Base-by-base conservation (phyloP, 176 grass and related monocot genomes). In the Bothriochloa decipiens region DNA sequence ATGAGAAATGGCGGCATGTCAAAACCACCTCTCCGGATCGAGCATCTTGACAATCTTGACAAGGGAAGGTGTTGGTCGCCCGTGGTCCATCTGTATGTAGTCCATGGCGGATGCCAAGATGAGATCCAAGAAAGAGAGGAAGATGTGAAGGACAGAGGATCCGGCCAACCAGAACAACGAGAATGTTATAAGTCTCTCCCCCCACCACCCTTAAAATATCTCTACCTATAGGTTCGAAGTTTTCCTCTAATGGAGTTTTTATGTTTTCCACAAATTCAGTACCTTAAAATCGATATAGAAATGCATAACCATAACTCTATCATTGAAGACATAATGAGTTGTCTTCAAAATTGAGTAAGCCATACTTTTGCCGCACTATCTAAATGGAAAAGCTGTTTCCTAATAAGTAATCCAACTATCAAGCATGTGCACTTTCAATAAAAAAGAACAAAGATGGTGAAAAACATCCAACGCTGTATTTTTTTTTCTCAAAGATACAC, bases 381-480 rank as follows among this genome's bases (percentile, higher is more conserved):
- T n/a, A n/a, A n/a, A n/a, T n/a, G n/a, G n/a, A n/a, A 10, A 55
- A 72, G 6, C 4, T 17, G 74, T 50, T 39, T 13, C 4, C 1
- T 14, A 63, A 1, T 50, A 50, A 72, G 20, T 60, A n/a, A 58
- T 10, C 26, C 6, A 72, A 72, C 41, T 26, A 15, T 39, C n/a
- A 32, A 27, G 40, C 4, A 14, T 68, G 35, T 11, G 7, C 17
- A 60, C 45, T 41, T 63, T 68, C 15, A 7, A 29, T 53, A 4
- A 53, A 55, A 53, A 55, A 7, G 1, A 52, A 52, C 49, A 17
- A 77, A 70, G 7, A 15, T 69, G 37, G 58, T 25, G 25, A 81
- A 70, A 42, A 77, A 39, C 68, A 23, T 58, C 32, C 70, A 80
- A 64, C 76, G 20, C 33, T 62, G 10, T 37, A 49, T n/a, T n/a